These are phyloP conservation scores for Annulohypoxylon bovei DNA, from an alignment of 495 filamentous ascomycete genomes.

Conservation along the genomic window DNA sequence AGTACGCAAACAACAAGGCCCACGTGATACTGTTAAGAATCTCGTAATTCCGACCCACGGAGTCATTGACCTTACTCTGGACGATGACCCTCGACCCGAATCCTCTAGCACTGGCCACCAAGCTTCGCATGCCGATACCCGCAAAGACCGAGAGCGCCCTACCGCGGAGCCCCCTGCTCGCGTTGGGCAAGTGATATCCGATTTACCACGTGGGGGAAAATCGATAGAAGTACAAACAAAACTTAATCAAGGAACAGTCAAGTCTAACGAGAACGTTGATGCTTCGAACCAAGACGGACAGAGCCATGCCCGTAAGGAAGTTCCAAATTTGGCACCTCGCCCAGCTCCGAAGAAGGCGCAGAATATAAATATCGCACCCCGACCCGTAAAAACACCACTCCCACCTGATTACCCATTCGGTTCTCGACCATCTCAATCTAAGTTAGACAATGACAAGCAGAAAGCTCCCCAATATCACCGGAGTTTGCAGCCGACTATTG, in stretches of 20 bases:
- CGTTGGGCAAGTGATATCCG: neutral
- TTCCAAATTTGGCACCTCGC: neutral
- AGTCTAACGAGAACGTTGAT: neutral
- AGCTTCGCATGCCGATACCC: neutral
- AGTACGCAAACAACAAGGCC: neutral
- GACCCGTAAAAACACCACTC: neutral
- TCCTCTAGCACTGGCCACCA: neutral
- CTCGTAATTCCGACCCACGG: neutral
- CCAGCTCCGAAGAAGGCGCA: neutral
- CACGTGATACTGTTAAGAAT: neutral
- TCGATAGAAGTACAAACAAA: constrained; percentile 18
- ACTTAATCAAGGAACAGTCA: neutral
- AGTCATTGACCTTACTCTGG: constrained; percentile 39
- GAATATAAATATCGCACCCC: constrained; percentile 17
- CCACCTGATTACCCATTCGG: neutral
- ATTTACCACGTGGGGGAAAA: neutral
- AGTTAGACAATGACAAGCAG: neutral
- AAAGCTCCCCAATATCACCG: neutral
- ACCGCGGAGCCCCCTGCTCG: neutral
- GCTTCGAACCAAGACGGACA: neutral
- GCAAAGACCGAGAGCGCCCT: neutral
- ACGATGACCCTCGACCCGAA: constrained; percentile 24
- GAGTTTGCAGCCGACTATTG: neutral
- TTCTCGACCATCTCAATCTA: neutral
- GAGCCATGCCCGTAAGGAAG: neutral